Evolutionary conservation across 352 stramenopile species (phyloP).

Genomic region (Globisporangium mamillatum): DNA sequence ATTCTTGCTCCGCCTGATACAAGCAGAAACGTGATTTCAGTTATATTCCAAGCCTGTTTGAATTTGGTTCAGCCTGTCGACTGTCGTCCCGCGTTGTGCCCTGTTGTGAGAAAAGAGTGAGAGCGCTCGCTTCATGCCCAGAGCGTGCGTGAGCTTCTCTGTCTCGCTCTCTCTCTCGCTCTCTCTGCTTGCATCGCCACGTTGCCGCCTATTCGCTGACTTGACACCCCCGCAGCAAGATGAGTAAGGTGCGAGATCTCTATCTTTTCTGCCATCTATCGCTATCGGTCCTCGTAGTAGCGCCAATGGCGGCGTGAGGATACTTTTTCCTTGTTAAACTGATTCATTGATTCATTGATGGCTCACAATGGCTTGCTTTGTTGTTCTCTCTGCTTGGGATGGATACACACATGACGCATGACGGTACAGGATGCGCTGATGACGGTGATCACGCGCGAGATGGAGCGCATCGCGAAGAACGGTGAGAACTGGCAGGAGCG

Average conservation of each 20-base stretch:
- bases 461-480: slow-evolving; percentile 76
- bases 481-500: slow-evolving; percentile 84
- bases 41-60: too few species aligned
- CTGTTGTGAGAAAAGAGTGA: slow-evolving; percentile 8
- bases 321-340: slow-evolving; percentile 4
- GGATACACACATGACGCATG: background rate
- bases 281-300: background rate
- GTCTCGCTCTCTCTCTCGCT: background rate
- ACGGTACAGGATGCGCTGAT: slow-evolving; percentile 31
- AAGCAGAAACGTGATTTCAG: too few species aligned
- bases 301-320: background rate
- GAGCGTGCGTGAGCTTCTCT: background rate
- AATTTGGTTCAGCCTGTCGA: too few species aligned
- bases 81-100: background rate
- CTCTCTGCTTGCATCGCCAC: background rate
- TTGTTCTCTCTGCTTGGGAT: background rate
- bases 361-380: background rate
- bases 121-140: slow-evolving; percentile 6
- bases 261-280: background rate
- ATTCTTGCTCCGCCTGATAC: too few species aligned
- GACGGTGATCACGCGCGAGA: slow-evolving; percentile 46
- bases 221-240: background rate
- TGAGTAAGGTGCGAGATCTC: slow-evolving; percentile 2
- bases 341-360: background rate
- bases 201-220: background rate